Evolutionary conservation across 176 grass and related monocot genomes (phyloP), one percentile per base, ranked within the genome.

Genomic region (Dendrocalamus sinicus): DNA sequence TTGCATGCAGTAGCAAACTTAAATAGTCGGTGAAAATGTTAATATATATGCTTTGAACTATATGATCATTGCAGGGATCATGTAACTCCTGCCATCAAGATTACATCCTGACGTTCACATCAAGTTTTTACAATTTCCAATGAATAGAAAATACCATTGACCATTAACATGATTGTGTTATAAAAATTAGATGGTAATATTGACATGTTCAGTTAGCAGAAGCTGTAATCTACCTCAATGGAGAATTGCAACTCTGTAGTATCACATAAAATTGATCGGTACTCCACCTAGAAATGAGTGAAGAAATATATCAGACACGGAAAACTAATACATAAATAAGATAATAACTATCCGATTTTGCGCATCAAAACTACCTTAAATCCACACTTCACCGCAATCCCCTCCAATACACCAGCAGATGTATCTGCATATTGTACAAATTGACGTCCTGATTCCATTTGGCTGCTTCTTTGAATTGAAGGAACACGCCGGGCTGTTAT

Each of bases 341-440:
- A 81, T 45, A 91, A 84, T 39, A 91, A 64, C 41, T 53, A 79
- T 77, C n/a, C 43, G 44, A 43, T 50, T 19, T 44, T 63, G 76
- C 45, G 75, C 72, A 81, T 77, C 17, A 43, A 85, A 86, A 86
- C 30, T 83, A 98, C 95, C 93, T 94, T 97, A 81, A 83, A 89
- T 88, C 92, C 92, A 91, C 95, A 97, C 78, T 88, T 92, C 8
- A 77, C 82, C 24, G 95, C 92, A 66, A 97, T 97, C 53, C 86
- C 85, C 58, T 92, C 83, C 41, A 97, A 74, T 46, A 89, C 92
- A 76, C 74, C 65, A 51, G 74, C 88, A 77, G 72, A 85, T 61
- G 78, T 86, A 28, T 89, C 90, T 73, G 79, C 71, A n/a, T 73
- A 67, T 52, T 48, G 83, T 77, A 70, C 46, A 76, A 82, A 85